phyloP scores from a whole-genome alignment of 2,329 filamentous ascomycete genomes.

The Anisogramma anomala region DNA sequence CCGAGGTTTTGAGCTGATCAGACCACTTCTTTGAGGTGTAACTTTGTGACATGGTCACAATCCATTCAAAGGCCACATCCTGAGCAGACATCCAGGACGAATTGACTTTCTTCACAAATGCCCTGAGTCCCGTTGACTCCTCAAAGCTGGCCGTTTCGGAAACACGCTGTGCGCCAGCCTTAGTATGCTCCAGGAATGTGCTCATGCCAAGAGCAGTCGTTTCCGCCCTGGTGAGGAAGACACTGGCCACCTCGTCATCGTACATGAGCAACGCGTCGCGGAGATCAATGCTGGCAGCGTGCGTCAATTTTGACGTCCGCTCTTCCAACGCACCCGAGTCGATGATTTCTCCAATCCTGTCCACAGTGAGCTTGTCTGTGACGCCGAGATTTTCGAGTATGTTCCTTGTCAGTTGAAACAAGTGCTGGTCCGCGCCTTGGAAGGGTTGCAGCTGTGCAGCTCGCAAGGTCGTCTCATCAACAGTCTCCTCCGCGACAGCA shows the following conservation, averaged over 20 bases:
- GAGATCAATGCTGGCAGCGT: slow-evolving; percentile 37
- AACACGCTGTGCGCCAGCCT: slow-evolving; percentile 40
- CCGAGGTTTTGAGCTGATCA: slow-evolving; percentile 42
- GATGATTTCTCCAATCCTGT: slow-evolving; percentile 36
- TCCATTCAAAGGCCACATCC: slow-evolving; percentile 49
- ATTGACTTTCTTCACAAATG: slow-evolving; percentile 40
- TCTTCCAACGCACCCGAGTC: slow-evolving; percentile 41
- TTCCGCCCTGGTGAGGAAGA: slow-evolving; percentile 43
- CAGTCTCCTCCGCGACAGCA: slow-evolving; percentile 37
- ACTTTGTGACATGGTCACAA: slow-evolving; percentile 36
- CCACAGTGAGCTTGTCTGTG: slow-evolving; percentile 35
- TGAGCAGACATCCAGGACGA: slow-evolving; percentile 40
- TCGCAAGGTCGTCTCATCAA: slow-evolving; percentile 40
- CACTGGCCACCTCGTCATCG: slow-evolving; percentile 40
- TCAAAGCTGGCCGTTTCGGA: slow-evolving; percentile 37
- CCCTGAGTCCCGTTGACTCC: slow-evolving; percentile 38
- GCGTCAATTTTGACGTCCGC: slow-evolving; percentile 36
- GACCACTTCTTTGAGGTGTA: slow-evolving; percentile 46
- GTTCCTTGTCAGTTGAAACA: slow-evolving; percentile 44
- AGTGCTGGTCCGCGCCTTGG: slow-evolving; percentile 43
- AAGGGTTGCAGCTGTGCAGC: slow-evolving; percentile 45
- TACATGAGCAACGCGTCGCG: slow-evolving; percentile 37
- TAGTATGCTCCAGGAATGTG: slow-evolving; percentile 53
- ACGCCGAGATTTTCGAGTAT: slow-evolving; percentile 44
- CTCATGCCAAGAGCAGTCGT: slow-evolving; percentile 41